Evolutionary conservation across 345 rosid species (phyloP), one percentile per base, ranked within the genome.

Genomic region (Eucalyptus guilfoylei): DNA sequence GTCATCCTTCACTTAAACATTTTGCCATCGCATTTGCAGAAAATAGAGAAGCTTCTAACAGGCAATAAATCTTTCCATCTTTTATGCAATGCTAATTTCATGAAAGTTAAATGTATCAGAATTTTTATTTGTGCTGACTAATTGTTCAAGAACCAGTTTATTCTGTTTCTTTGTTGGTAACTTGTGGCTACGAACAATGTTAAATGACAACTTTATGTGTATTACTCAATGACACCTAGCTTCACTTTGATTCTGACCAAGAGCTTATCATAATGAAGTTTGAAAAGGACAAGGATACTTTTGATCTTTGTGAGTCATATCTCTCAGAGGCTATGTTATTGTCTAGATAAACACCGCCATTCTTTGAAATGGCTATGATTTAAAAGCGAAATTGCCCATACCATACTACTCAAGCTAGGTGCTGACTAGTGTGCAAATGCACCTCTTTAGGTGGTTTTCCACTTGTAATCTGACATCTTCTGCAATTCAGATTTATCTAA

Each of bases 1-100:
- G 89, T 97, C 88, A 92, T 97, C 89, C 92, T 97, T 86, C 94
- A 91, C 89, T 93, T 97, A 9, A 90, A 95, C 49, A 91, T 94
- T 88, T 86, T 92, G 26, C 94, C 95, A 49, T 90, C 89, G 14
- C 89, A 93, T 88, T 92, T 95, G 90, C 95, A 95, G 90, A 94
- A 91, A 87, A 85, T 96, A 83, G 96, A 94, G 92, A 96, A 94
- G 89, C 91, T 64, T 90, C 92, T 97, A 49, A 86, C 91, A 92
- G 99, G 99, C 93, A 92, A 87, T 87, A 28, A 67, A 19, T 50
- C 69, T 42, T 47, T 80, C 48, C 86, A 42, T 55, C 34, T 37
- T 52, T 48, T 60, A 45, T 30, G 88, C 14, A 30, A 42, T 67
- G 67, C 40, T 30, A 37, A 28, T 86, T 86, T 50, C 13, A 44